These are phyloP conservation scores for Backusella australiensis DNA, from an alignment of 192 early-diverging fungal genomes.

Conservation along the genomic window DNA sequence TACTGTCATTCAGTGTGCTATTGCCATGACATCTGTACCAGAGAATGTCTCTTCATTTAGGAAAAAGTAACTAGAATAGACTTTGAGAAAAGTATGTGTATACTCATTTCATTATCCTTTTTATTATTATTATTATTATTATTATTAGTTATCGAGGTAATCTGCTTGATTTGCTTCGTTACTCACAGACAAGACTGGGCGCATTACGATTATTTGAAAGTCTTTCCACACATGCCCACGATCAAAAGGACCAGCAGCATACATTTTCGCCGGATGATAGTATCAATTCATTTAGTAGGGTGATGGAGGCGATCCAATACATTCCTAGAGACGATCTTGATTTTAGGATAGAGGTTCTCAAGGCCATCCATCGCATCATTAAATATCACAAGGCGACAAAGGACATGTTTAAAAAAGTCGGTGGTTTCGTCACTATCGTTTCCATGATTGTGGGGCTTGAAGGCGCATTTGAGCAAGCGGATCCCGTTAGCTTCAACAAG, in stretches of 20 bases:
- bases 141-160: conserved; percentile 46
- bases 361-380: conserved; percentile 46
- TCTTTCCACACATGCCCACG: conserved; percentile 44
- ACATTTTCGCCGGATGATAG: background rate
- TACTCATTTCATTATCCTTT: background rate
- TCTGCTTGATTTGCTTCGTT: conserved; percentile 50
- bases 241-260: background rate
- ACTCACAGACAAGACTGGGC: conserved; percentile 49
- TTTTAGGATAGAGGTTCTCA: conserved; percentile 55
- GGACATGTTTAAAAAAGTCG: conserved; percentile 53
- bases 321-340: conserved; percentile 48
- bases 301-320: conserved; percentile 59
- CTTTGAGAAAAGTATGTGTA: background rate
- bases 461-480: conserved; percentile 33
- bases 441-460: conserved; percentile 56
- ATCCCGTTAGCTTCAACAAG: conserved; percentile 15
- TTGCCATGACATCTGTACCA: conserved; percentile 39
- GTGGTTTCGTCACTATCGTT: conserved; percentile 59
- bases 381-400: conserved; percentile 43
- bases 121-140: background rate
- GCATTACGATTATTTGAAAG: conserved; percentile 46
- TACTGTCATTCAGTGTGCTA: conserved; percentile 45
- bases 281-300: conserved; percentile 48
- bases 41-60: conserved; percentile 48
- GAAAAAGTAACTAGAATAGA: conserved; percentile 34